phyloP scores from a whole-genome alignment of 768 basidiomycete species.

The Amanita molliuscula region DNA sequence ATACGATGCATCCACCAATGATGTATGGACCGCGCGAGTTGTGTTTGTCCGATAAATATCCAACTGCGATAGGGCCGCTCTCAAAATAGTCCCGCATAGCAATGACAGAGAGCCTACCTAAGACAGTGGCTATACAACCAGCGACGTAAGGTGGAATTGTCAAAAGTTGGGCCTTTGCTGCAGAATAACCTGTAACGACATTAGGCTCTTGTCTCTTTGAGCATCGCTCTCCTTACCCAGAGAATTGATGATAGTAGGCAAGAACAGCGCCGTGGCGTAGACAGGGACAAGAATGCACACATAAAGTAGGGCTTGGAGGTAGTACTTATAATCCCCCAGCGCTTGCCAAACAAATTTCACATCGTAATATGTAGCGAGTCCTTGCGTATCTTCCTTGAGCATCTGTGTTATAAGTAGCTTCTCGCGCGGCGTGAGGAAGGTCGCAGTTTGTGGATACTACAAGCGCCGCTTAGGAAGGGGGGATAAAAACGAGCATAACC shows the following conservation, averaged over 20 bases:
- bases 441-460: constrained; percentile 49
- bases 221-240: constrained; percentile 15
- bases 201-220: not conserved
- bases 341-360: constrained; percentile 39
- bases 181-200: constrained; percentile 25
- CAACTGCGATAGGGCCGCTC: constrained; percentile 13
- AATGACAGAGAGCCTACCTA: constrained; percentile 9
- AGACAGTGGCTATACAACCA: constrained; percentile 33
- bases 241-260: constrained; percentile 38
- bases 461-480: not conserved
- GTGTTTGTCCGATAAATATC: constrained; percentile 30
- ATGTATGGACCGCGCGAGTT: constrained; percentile 40
- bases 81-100: not conserved
- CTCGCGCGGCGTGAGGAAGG: constrained; percentile 39
- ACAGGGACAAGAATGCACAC: constrained; percentile 35
- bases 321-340: constrained; percentile 34
- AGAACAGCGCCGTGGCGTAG: constrained; percentile 35
- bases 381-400: constrained; percentile 34
- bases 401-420: constrained; percentile 25
- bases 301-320: constrained; percentile 28
- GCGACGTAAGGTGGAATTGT: constrained; percentile 39
- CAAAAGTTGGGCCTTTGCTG: constrained; percentile 40
- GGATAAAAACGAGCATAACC: not conserved
- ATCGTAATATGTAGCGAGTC: constrained; percentile 34
- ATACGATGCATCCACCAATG: constrained; percentile 27